Evolutionary conservation across 2,329 filamentous ascomycete genomes (phyloP).

Genomic region (Beauveria australis): DNA sequence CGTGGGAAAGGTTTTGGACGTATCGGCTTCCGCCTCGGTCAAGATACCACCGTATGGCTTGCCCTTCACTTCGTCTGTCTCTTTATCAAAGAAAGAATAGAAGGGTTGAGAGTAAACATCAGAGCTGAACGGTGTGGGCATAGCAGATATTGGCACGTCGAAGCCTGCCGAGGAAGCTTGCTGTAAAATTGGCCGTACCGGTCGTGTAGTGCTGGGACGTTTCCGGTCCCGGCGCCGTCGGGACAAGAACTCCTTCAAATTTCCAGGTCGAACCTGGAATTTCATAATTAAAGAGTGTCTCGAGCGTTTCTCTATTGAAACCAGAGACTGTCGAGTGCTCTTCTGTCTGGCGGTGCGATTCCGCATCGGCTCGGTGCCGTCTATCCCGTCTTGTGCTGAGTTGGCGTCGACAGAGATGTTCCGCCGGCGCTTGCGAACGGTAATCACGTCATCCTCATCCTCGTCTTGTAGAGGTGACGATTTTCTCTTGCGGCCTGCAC

Average conservation of each 20-base stretch:
- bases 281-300: slow-evolving; percentile 28
- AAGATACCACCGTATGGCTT: slow-evolving; percentile 96
- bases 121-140: slow-evolving; percentile 49
- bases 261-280: slow-evolving; percentile 29
- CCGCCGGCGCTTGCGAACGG: slow-evolving; percentile 46
- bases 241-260: slow-evolving; percentile 29
- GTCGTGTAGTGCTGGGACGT: slow-evolving; percentile 17
- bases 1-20: slow-evolving; percentile 75
- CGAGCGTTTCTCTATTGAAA: slow-evolving; percentile 32
- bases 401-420: slow-evolving; percentile 36
- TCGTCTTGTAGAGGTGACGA: slow-evolving; percentile 62
- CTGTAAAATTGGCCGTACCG: slow-evolving; percentile 13
- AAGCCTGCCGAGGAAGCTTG: slow-evolving; percentile 9
- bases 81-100: slow-evolving; percentile 82
- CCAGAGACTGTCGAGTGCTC: slow-evolving; percentile 29
- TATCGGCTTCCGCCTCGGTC: slow-evolving; percentile 82
- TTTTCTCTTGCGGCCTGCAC: slow-evolving; percentile 76
- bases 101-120: slow-evolving; percentile 67
- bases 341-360: slow-evolving; percentile 52
- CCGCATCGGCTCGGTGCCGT: slow-evolving; percentile 21
- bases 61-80: slow-evolving; percentile 78
- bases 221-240: slow-evolving; percentile 24
- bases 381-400: slow-evolving; percentile 25
- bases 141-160: slow-evolving; percentile 10
- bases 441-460: slow-evolving; percentile 44